Base-by-base conservation (phyloP, 345 rosid species). In the Barbarea vulgaris region DNA sequence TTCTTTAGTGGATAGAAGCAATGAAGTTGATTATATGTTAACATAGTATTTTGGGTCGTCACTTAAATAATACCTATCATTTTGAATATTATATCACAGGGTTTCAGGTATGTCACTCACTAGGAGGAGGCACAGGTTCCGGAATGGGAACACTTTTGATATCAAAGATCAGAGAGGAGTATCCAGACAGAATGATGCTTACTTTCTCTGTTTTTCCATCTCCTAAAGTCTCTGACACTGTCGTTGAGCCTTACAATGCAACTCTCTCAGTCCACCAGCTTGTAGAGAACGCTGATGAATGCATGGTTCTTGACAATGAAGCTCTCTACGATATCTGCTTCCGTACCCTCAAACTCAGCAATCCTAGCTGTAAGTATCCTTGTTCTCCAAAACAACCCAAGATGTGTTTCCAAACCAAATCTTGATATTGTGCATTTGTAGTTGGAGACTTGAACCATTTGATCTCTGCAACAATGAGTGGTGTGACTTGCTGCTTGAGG, bases 131-230 rank as follows among this genome's bases (percentile, higher is more conserved):
- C 27, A 71, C 75, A 3, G 67, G 67, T 59, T 59, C 67, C 9
- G 67, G 75, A 47, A 71, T 71, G 75, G 75, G 75, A 24, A 71
- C 75, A 30, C 64, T 70, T 6, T 27, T 59, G 53, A 71, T 71
- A 42, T 71, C 75, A 21, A 71, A 71, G 67, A 71, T 71, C 44
- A 9, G 75, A 17, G 67, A 71, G 36, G 75, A 71, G 50, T 70
- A 71, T 37, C 75, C 75, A 25, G 67, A 71, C 57, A 59, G 67
- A 62, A 71, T 71, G 75, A 71, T 71, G 75, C 75, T 71, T 25
- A 71, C 75, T 5, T 71, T 71, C 57, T 71, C 75, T 17, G 75
- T 71, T 18, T 71, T 71, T 41, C 67, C 75, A 41, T 71, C 75
- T n/a, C 76, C 76, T 0, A 71, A 71, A 62, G 75, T 71, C 47